Base-by-base conservation (phyloP, 306 rosid genomes). In the Arachis stenosperma region DNA sequence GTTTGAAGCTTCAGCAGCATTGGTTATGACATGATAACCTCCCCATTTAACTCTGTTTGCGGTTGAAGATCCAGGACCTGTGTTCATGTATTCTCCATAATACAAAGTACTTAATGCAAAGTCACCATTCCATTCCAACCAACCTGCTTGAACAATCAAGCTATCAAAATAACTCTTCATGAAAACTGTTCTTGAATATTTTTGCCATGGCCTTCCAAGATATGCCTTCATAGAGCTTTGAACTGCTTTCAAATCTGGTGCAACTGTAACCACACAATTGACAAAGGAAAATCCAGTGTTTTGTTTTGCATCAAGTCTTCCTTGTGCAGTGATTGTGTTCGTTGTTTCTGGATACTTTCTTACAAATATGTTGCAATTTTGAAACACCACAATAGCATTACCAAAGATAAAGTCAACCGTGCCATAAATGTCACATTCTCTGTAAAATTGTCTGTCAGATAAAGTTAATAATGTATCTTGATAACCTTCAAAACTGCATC, bases 331-430 rank as follows among this genome's bases (percentile, higher is more conserved):
- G 65, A 83, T 29, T 0, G 97, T 89, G 79, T 79, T 89, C 6
- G 86, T 83, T 46, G 64, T 80, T 59, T 89, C 78, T 0, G 90
- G 90, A 30, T 92, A 96, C 5, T 79, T 82, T 11, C 88, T 81
- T 1, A 90, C 90, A 63, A 56, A 86, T 2, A 91, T 78, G 69
- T 89, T 89, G 14, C 86, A 87, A 0, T 84, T 85, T 79, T 91
- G 96, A 1, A 91, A 9, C 50, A 89, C 90, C 0, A 76, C 91
- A 0, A 91, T 96, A 2, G 97, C 93, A 3, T 91, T 91, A 2
- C 96, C 96, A 22, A 91, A 91, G 1, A 91, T 86, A 29, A 91
- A 91, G 46, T 91, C 96, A 2, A 91, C 96, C 0, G 97, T 89
- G 40, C 98, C 96, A 13, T 86, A 89, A 0, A 92, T 77, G 74